These are phyloP conservation scores for Verticillium zaregamsianum DNA, from an alignment of 2,329 filamentous ascomycete species.

Conservation along the genomic window DNA sequence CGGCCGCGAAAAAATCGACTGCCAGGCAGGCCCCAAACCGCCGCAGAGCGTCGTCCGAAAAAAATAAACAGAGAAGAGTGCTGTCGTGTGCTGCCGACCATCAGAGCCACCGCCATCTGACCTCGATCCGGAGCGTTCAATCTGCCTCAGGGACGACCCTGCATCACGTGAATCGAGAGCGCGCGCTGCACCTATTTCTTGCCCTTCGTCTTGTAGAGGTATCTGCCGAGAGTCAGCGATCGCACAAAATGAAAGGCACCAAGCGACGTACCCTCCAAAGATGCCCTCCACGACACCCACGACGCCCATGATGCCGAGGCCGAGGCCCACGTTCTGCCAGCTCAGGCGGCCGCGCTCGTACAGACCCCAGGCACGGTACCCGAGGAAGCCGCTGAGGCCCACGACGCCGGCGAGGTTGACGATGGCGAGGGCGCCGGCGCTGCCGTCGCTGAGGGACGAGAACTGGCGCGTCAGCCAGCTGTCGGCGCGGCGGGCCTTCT, in stretches of 20 bases:
- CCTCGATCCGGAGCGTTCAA: neutral
- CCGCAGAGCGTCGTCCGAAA: neutral
- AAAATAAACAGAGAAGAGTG: neutral
- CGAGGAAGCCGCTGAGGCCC: conserved; percentile 48
- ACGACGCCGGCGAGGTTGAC: conserved; percentile 47
- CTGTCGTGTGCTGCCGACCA: neutral
- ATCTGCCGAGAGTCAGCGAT: conserved; percentile 15
- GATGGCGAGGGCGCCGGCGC: conserved; percentile 37
- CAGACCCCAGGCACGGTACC: conserved; percentile 52
- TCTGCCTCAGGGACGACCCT: neutral
- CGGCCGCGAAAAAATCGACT: neutral
- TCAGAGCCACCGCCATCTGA: too few species aligned
- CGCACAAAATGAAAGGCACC: neutral
- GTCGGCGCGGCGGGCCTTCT: conserved; percentile 39
- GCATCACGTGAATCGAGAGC: neutral
- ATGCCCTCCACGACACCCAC: conserved; percentile 47
- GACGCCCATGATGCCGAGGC: conserved; percentile 44
- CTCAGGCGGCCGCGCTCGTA: conserved; percentile 48
- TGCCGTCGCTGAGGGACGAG: conserved; percentile 38
- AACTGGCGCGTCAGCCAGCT: conserved; percentile 46
- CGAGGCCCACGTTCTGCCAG: conserved; percentile 46
- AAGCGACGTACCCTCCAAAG: conserved; percentile 39
- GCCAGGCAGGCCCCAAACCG: neutral
- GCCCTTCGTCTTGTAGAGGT: conserved; percentile 29
- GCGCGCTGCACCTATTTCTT: conserved; percentile 20